Conservation (phyloP, 2,329 filamentous ascomycete genomes). For the Neonectria neomacrospora region DNA sequence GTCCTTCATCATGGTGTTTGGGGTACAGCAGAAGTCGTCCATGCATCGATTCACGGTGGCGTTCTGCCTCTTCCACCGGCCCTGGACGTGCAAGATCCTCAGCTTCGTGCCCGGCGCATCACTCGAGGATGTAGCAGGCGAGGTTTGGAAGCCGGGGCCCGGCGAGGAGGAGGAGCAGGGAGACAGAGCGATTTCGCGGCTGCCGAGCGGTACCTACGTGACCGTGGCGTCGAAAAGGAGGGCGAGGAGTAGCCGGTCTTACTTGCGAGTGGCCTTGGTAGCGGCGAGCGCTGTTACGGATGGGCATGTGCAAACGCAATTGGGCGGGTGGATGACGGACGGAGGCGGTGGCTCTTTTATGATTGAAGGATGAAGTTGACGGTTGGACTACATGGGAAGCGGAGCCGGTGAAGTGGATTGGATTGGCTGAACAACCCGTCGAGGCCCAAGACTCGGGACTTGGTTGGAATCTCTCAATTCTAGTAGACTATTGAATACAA, state of each 20-base stretch:
- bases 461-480: neutral
- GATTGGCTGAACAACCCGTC: conserved; percentile 12
- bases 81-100: conserved; percentile 21
- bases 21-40: conserved; percentile 1
- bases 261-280: conserved; percentile 16
- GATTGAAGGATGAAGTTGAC: neutral
- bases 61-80: conserved; percentile 14
- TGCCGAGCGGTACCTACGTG: conserved; percentile 19
- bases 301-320: neutral
- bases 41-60: conserved; percentile 12
- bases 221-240: conserved; percentile 17
- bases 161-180: conserved; percentile 8
- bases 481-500: neutral
- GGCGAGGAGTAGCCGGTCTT: conserved; percentile 10
- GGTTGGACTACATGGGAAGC: conserved; percentile 12
- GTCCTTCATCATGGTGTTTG: conserved; percentile 21
- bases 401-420: conserved; percentile 4
- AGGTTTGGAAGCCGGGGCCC: conserved; percentile 5
- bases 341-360: neutral
- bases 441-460: neutral
- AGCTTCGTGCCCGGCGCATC: conserved; percentile 5
- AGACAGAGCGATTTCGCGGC: conserved; percentile 11
- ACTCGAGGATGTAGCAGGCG: conserved; percentile 6
- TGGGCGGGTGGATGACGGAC: neutral
- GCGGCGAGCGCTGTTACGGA: neutral